These are phyloP conservation scores for Leccinum fallax DNA, from an alignment of 1,284 basidiomycete species.

Conservation along the genomic window DNA sequence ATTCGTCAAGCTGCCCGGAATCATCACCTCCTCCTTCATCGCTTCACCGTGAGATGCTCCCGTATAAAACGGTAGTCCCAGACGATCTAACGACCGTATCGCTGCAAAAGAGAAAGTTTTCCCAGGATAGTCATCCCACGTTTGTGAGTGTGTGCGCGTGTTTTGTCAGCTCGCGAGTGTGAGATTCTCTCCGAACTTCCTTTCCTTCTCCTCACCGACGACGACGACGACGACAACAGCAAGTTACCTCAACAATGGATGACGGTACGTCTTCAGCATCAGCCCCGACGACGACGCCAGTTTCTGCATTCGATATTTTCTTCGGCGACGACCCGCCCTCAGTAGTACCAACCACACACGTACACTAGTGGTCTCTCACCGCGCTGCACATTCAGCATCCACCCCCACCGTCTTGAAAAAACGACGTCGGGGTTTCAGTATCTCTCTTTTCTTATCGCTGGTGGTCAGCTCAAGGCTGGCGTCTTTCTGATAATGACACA, in stretches of 20 bases:
- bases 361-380: constrained; percentile 31
- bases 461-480: constrained; percentile 38
- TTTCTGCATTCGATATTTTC: constrained; percentile 39
- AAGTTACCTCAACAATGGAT: constrained; percentile 58
- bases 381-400: constrained; percentile 26
- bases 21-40: constrained; percentile 3
- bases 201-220: constrained; percentile 13
- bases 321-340: constrained; percentile 44
- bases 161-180: constrained; percentile 16
- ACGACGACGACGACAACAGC: constrained; percentile 20
- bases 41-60: constrained; percentile 30
- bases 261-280: constrained; percentile 82
- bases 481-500: constrained; percentile 16
- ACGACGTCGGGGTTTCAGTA: constrained; percentile 28
- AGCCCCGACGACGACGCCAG: constrained; percentile 48
- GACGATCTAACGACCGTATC: constrained; percentile 4
- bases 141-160: constrained; percentile 21
- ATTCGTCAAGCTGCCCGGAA: constrained; percentile 24
- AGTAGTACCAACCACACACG: constrained; percentile 34
- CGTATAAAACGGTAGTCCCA: constrained; percentile 19
- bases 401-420: constrained; percentile 21
- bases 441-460: constrained; percentile 18
- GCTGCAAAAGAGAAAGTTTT: too few relatives aligned
- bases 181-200: background rate
- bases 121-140: too few relatives aligned